Evolutionary conservation across 2,329 filamentous ascomycete species (phyloP), one percentile per base, ranked within the genome.

Genomic region (Helicocarpus griseus): DNA sequence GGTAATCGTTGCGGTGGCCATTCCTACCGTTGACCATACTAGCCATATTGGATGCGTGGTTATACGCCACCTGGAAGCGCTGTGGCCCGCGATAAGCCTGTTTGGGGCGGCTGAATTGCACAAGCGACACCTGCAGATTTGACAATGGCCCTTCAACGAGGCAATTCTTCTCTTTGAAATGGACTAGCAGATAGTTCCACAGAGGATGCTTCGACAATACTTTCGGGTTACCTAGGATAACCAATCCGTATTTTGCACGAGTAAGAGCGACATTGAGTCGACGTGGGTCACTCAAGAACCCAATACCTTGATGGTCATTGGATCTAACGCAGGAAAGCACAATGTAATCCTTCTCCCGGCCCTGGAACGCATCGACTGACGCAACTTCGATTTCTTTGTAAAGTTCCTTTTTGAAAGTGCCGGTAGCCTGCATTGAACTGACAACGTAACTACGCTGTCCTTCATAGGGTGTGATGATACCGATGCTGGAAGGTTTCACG

Each of bases 301-400:
- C 93, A 62, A 98, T 98, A 59, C 93, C 93, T 69, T 98, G 93
- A 68, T 97, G 95, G 63, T 98, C 93, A 67, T 98, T 98, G 66
- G 91, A 97, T 65, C 93, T 88, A 48, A 98, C 93, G 65, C 93
- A 98, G 55, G 93, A 97, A 29, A 98, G 77, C 36, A 98, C 90
- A 63, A 98, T 98, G 64, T 95, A 98, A 66, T 98, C 93, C 74
- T 98, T 98, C 73, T 98, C 93, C 75, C 93, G 86, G 49, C 93
- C 93, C 67, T 98, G 93, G 79, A 98, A 98, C 19, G 93, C 93
- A 74, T 98, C 93, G 35, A 98, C 93, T 0, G 91, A 97, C 4
- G 93, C 93, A 38, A 98, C 93, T 69, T 98, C 93, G 22, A 98
- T 91, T 64, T 97, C 91, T 73, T 97, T 97, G 77, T 98, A 98